Conservation (phyloP, 495 filamentous ascomycete genomes). For the Penicillium roqueforti region DNA sequence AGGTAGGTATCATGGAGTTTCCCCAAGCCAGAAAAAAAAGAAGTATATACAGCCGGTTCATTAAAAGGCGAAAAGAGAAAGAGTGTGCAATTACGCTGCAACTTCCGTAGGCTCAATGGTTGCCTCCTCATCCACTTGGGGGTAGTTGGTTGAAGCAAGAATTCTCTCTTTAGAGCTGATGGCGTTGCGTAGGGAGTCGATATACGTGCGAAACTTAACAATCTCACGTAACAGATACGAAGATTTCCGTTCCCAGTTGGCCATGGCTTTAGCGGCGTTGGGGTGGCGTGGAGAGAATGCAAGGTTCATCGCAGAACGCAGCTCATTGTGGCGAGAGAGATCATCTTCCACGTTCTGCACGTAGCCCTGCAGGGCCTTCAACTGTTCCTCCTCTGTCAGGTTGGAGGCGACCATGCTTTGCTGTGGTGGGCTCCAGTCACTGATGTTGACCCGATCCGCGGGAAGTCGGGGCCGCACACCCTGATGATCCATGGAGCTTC, state of each 20-base stretch:
- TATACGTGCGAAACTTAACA: conserved; percentile 93
- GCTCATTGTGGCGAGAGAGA: conserved; percentile 77
- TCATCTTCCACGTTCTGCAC: conserved; percentile 85
- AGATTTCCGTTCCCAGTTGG: conserved; percentile 96
- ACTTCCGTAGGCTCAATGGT: background rate
- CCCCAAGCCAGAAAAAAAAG: conserved; percentile 8
- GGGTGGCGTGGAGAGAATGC: conserved; percentile 85
- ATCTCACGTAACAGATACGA: conserved; percentile 90
- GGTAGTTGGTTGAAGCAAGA: conserved; percentile 26
- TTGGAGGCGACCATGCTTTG: conserved; percentile 83
- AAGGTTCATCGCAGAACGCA: conserved; percentile 76
- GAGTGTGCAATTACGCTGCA: background rate
- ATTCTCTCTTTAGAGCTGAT: conserved; percentile 55
- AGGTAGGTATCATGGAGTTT: background rate
- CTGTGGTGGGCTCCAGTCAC: conserved; percentile 89
- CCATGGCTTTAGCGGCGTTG: conserved; percentile 77
- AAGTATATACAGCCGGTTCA: conserved; percentile 18
- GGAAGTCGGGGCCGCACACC: conserved; percentile 64
- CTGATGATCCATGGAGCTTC: conserved; percentile 67
- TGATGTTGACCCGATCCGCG: conserved; percentile 79
- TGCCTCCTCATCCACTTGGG: conserved; percentile 1
- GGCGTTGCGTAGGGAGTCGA: conserved; percentile 68
- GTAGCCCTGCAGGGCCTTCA: conserved; percentile 68
- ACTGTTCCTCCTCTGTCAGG: conserved; percentile 73
- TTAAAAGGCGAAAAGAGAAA: background rate